Percentiles rank a stretch among this genome's conserved stretches.
These are phyloP conservation scores for Babesia caballi DNA, from an alignment of 169 alveolate genomes.

Conservation along the genomic window DNA sequence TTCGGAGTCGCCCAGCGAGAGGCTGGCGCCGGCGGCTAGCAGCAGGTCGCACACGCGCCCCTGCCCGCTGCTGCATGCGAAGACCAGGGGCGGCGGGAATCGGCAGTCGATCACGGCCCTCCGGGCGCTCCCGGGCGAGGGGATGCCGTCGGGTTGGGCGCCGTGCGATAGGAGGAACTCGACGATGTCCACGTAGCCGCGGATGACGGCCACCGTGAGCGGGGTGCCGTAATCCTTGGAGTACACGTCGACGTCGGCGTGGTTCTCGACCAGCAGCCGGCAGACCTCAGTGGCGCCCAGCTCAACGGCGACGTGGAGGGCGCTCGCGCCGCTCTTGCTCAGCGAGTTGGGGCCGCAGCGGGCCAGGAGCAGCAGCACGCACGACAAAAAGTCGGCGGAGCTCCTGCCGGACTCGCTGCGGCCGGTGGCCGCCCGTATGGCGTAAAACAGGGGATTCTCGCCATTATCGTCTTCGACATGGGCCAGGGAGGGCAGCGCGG, in stretches of 20 bases:
- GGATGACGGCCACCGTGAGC: slow-evolving; percentile 43
- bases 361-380: slow-evolving; percentile 41
- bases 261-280: slow-evolving; percentile 27
- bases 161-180: slow-evolving; percentile 51
- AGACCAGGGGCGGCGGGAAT: slow-evolving; percentile 65
- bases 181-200: slow-evolving; percentile 42
- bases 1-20: slow-evolving; percentile 22
- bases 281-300: slow-evolving; percentile 38
- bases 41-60: slow-evolving; percentile 22
- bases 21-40: slow-evolving; percentile 38
- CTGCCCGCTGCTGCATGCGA: slow-evolving; percentile 49
- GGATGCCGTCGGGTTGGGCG: slow-evolving; percentile 51
- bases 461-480: slow-evolving; percentile 47
- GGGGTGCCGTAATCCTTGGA: slow-evolving; percentile 55
- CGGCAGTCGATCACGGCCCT: neutral
- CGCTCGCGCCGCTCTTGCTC: slow-evolving; percentile 46
- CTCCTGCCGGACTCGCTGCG: neutral
- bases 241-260: slow-evolving; percentile 42
- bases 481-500: slow-evolving; percentile 50
- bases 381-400: slow-evolving; percentile 6
- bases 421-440: slow-evolving; percentile 46
- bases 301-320: slow-evolving; percentile 55
- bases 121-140: neutral
- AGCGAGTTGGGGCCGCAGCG: slow-evolving; percentile 42
- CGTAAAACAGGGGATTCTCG: slow-evolving; percentile 56